phyloP scores from a whole-genome alignment of 768 basidiomycete species.

The Tremella mesenterica region DNA sequence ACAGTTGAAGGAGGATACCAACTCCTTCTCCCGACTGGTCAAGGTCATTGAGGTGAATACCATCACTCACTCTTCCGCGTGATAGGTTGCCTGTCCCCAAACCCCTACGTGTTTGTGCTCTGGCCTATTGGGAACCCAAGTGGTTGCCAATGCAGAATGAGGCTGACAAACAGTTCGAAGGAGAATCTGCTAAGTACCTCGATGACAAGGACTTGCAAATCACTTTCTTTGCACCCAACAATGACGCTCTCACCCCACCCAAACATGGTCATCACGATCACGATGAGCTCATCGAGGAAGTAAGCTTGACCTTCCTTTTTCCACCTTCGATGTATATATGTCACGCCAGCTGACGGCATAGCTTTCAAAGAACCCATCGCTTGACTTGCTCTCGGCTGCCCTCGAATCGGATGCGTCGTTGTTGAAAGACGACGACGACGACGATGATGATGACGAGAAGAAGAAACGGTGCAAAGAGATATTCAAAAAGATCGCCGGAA shows the following conservation, averaged over 20 bases:
- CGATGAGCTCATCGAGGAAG: slow-evolving; percentile 16
- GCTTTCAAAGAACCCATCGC: slow-evolving; percentile 29
- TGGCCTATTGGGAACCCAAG: background rate
- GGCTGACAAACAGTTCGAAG: slow-evolving; percentile 21
- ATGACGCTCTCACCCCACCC: slow-evolving; percentile 39
- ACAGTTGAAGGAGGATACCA: slow-evolving; percentile 34
- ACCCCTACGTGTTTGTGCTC: background rate
- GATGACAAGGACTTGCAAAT: slow-evolving; percentile 37
- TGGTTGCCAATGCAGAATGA: background rate
- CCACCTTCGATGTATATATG: background rate
- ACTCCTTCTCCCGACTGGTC: slow-evolving; percentile 38
- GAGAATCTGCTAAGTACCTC: slow-evolving; percentile 30
- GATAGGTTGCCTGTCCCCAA: background rate
- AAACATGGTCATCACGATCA: slow-evolving; percentile 29
- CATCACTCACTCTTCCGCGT: background rate
- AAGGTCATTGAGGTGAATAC: slow-evolving; percentile 35
- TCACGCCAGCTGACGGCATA: background rate
- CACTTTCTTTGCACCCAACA: slow-evolving; percentile 43
- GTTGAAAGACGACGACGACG: slow-evolving; percentile 17
- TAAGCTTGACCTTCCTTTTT: background rate
- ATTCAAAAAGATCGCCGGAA: slow-evolving; percentile 53
- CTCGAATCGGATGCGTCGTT: slow-evolving; percentile 24
- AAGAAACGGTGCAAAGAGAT: slow-evolving; percentile 50
- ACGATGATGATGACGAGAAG: slow-evolving; percentile 40
- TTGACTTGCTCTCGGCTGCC: slow-evolving; percentile 18